Evolutionary conservation across 331 rosid genomes (phyloP), one percentile per base, ranked within the genome.

Genomic region (Saraca asoca): DNA sequence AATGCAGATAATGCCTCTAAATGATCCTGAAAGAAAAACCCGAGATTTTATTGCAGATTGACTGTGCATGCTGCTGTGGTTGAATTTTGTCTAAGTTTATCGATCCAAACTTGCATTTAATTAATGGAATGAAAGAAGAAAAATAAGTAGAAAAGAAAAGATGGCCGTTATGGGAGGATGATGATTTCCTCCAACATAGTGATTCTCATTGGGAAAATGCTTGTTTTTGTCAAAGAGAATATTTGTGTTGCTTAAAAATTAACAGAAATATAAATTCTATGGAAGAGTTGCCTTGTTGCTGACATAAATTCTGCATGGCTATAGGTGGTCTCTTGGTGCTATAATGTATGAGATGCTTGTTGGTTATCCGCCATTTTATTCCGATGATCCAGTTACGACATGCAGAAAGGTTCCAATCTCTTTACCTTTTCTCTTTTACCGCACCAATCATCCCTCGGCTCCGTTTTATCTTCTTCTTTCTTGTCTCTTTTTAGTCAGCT

Each of bases 251-350:
- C 64, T 54, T 53, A 60, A 52, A 31, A 46, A 56, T 18, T 14
- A 59, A 50, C 13, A 20, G 1, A 24, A 43, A n/a, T 48, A 15
- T 48, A 17, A 31, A 44, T 56, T 39, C 18, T 48, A 46, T 68
- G 55, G 62, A 51, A 45, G 68, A 44, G 14, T 34, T 34, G 50
- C 45, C 59, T 13, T 49, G 50, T 66, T 43, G 55, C 63, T 65
- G 20, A 79, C 51, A 11, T 56, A 62, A 10, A 13, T 66, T 72
- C 66, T 78, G 55, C 74, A 78, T 72, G 68, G 60, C 56, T 78
- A 79, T 75, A 92, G 98, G 96, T 92, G 98, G 98, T 92, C 98
- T 42, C 98, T 92, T 74, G 98, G 96, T 62, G 98, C 98, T 44
- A 89, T 92, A 76, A 79, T 83, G 95, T 92, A 92, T 62, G 96